These are phyloP conservation scores for Acacia acuminata DNA, from an alignment of 306 rosid genomes.

Conservation along the genomic window DNA sequence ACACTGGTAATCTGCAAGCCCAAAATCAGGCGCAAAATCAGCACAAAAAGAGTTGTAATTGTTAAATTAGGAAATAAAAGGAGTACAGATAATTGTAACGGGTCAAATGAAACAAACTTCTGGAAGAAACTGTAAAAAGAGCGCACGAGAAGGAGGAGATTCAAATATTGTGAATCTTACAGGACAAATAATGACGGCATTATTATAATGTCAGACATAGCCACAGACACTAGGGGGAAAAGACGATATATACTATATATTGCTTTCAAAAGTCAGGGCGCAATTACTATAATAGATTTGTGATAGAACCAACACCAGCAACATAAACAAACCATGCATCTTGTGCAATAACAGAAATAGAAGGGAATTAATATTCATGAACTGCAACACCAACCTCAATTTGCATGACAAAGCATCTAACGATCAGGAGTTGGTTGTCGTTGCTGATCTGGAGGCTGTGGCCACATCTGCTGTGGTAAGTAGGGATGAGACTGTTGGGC, in stretches of 20 bases:
- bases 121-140: conserved; percentile 1
- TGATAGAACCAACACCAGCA: neutral
- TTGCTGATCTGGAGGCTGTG: conserved; percentile 49
- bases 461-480: conserved; percentile 58
- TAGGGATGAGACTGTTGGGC: conserved; percentile 57
- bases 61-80: neutral
- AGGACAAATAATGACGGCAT: neutral
- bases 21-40: conserved; percentile 25
- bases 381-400: conserved; percentile 26
- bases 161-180: neutral
- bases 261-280: neutral
- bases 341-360: neutral
- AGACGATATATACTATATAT: no score
- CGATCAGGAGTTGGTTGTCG: conserved; percentile 48
- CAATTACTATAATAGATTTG: neutral
- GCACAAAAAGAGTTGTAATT: conserved; percentile 17
- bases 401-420: conserved; percentile 26
- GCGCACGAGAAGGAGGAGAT: neutral
- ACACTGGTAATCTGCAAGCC: conserved; percentile 35
- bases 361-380: neutral
- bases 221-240: neutral
- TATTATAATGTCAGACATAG: neutral
- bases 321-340: neutral
- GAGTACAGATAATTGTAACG: neutral
- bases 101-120: neutral